Evolutionary conservation across 345 rosid genomes (phyloP), one percentile per base, ranked within the genome.

Genomic region (Dipteronia dyeriana): DNA sequence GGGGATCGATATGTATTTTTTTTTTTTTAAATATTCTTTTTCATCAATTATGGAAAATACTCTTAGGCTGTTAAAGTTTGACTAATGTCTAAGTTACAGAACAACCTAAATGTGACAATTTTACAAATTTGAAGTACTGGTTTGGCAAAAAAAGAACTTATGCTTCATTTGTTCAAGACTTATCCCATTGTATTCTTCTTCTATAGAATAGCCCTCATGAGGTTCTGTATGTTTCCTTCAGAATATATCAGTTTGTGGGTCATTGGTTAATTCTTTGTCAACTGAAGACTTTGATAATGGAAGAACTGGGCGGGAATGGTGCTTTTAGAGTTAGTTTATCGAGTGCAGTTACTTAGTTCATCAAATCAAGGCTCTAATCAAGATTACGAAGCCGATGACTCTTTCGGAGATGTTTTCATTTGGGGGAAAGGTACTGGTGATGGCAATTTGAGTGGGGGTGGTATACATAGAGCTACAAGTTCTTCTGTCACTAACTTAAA

Each of bases 331-430:
- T 90, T 79, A 91, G 94, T 85, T 76, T 91, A 75, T 91, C 97
- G 7, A 90, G 97, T 85, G 97, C 94, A 81, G 90, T n/a, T n/a
- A n/a, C n/a, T 90, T 77, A 92, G 94, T 76, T 88, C 92, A 73
- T 92, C 94, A 39, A 90, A 92, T 78, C 97, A 90, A 79, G 94
- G 94, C 59, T 91, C 97, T 80, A n/a, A n/a, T n/a, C n/a, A n/a
- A n/a, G 94, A 92, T 74, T 92, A 90, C 73, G 93, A 92, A 81
- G 94, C 89, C 63, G 90, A 89, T 73, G 94, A 89, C 81, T 87
- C 97, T 62, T 57, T 92, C 75, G 97, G 97, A 76, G 97, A 92
- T 84, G 89, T 90, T 78, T 90, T 88, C 79, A 79, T 92, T 54
- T 92, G 97, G 97, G 97, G 94, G 22, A 92, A 90, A 76, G 86